Conservation (phyloP, 23 red algal genomes). For the Gracilaria caudata region DNA sequence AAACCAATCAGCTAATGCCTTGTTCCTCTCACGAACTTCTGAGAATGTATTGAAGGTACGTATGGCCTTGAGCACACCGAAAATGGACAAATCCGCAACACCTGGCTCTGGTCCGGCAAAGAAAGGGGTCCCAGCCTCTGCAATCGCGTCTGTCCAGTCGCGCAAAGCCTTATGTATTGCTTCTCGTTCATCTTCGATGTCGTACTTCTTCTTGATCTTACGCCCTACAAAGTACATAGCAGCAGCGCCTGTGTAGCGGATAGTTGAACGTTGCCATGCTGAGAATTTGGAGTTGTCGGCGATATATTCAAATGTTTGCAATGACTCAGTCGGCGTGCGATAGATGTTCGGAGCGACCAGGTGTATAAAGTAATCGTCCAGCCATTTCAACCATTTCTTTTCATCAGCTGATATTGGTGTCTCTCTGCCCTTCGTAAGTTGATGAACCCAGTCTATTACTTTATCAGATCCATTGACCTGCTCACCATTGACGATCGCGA, state of each 20-base stretch:
- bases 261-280: constrained; percentile 70
- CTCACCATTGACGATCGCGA: constrained; percentile 81
- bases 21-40: constrained; percentile 66
- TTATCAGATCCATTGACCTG: constrained; percentile 87
- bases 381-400: constrained; percentile 88
- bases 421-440: background rate
- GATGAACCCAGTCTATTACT: constrained; percentile 74
- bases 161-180: constrained; percentile 74
- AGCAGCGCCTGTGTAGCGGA: constrained; percentile 83
- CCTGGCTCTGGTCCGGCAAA: constrained; percentile 75
- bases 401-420: constrained; percentile 29
- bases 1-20: constrained; percentile 77
- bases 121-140: constrained; percentile 51
- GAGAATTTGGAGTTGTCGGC: constrained; percentile 84
- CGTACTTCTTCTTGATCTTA: constrained; percentile 96
- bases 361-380: constrained; percentile 88
- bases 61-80: constrained; percentile 90
- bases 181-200: constrained; percentile 86
- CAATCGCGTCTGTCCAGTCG: constrained; percentile 74
- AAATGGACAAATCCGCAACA: constrained; percentile 87
- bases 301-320: constrained; percentile 97
- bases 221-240: constrained; percentile 93
- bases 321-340: constrained; percentile 74
- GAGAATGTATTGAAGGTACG: constrained; percentile 79
- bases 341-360: constrained; percentile 98